Evolutionary conservation across 2,329 filamentous ascomycete genomes (phyloP).

Genomic region (Ascochyta pisi): DNA sequence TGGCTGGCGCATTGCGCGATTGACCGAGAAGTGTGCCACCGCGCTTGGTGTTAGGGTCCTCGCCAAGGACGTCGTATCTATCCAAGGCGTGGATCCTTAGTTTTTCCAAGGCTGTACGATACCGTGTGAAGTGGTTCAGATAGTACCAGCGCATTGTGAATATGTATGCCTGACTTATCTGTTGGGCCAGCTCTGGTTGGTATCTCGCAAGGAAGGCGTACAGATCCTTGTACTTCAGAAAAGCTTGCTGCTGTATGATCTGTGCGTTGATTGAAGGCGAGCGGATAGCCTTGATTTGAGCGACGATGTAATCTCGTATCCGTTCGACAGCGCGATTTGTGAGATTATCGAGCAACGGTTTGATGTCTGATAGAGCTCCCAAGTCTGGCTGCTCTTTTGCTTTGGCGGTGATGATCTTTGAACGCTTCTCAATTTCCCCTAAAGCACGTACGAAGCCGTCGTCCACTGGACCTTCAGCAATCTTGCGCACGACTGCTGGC

Average conservation of each 20-base stretch:
- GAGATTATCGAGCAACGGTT: conserved; percentile 83
- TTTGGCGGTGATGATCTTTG: conserved; percentile 73
- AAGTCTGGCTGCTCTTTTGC: conserved; percentile 63
- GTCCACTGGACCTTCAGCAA: conserved; percentile 87
- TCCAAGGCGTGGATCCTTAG: conserved; percentile 84
- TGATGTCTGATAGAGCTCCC: conserved; percentile 83
- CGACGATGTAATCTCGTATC: conserved; percentile 91
- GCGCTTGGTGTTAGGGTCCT: conserved; percentile 75
- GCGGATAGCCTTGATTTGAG: conserved; percentile 90
- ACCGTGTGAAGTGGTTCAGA: conserved; percentile 85
- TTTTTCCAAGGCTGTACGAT: conserved; percentile 82
- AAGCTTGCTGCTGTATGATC: conserved; percentile 91
- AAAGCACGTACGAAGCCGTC: conserved; percentile 86
- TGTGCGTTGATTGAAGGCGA: conserved; percentile 98
- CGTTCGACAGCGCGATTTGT: conserved; percentile 89
- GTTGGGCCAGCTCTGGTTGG: conserved; percentile 81
- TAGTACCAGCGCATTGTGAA: conserved; percentile 99
- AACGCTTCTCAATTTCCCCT: conserved; percentile 81
- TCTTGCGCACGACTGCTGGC: conserved; percentile 81
- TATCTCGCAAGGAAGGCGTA: conserved; percentile 85
- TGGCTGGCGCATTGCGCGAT: conserved; percentile 56
- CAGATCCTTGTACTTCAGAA: conserved; percentile 86
- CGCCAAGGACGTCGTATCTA: conserved; percentile 80
- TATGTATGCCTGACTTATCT: conserved; percentile 92
- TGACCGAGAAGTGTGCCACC: conserved; percentile 50